Percentiles rank a stretch among this genome's conserved stretches.
Evolutionary conservation across 768 basidiomycete species (phyloP).

Genomic region (Sporobolomyces roseus): DNA sequence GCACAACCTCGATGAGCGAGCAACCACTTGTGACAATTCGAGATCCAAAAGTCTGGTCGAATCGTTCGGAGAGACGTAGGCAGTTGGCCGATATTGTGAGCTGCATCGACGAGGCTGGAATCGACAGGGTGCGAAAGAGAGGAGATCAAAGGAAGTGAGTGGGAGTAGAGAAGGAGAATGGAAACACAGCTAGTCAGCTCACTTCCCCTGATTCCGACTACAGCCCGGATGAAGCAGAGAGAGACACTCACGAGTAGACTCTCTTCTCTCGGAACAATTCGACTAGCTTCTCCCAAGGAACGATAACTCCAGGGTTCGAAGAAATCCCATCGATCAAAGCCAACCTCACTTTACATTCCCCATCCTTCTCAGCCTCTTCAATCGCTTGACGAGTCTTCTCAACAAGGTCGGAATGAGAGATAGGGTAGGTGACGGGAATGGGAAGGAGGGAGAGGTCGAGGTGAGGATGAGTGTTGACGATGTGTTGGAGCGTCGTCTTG

Average conservation of each 20-base stretch:
- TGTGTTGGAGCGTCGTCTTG: conserved; percentile 20
- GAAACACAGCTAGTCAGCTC: too few relatives aligned
- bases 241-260: conserved; percentile 32
- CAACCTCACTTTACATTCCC: conserved; percentile 41
- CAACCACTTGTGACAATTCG: conserved; percentile 45
- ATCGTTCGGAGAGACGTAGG: conserved; percentile 46
- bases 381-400: conserved; percentile 5
- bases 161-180: not conserved
- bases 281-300: conserved; percentile 48
- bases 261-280: conserved; percentile 47
- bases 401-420: conserved; percentile 32
- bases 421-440: conserved; percentile 34
- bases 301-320: conserved; percentile 47
- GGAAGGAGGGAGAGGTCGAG: conserved; percentile 32
- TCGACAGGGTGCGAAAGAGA: not conserved
- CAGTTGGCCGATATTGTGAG: conserved; percentile 51
- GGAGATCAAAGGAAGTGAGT: too few relatives aligned
- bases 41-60: conserved; percentile 48
- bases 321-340: conserved; percentile 49
- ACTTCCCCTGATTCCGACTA: too few relatives aligned
- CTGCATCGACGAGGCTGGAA: conserved; percentile 49
- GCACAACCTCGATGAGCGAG: conserved; percentile 37
- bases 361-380: conserved; percentile 32
- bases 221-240: too few relatives aligned
- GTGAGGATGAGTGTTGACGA: conserved; percentile 37